Base-by-base conservation (phyloP, 495 filamentous ascomycete species). In the Hypoxylon intermedium region DNA sequence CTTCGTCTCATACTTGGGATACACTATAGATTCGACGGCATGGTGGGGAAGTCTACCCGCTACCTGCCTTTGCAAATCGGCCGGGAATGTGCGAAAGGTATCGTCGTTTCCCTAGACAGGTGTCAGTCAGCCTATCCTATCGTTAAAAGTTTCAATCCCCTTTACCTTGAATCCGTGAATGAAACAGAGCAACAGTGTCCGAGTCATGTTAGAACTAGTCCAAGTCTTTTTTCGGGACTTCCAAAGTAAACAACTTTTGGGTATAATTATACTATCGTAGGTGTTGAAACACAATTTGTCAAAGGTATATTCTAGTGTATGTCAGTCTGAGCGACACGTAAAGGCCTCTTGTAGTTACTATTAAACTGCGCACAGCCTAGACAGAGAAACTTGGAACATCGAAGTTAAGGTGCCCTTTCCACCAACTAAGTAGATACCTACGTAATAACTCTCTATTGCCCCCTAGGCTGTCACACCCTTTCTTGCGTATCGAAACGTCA, bases 151-250 rank as follows among this genome's bases (percentile, higher is more conserved):
- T 21, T 30, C 41, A 3, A 24, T 41, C 34, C 4, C 41, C 44
- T 72, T 52, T 67, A 91, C 91, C 84, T 97, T 96, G 79, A 97
- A 98, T 9, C 93, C 93, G 67, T 98, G 93, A 37, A 97, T 87
- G 75, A 96, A 97, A 69, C 89, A 91, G 9, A 97, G 80, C 0
- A 97, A 75, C 6, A 97, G 74, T 11, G 90, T 95, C 61, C 89
- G 93, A 71, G 86, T 85, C 87, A 88, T 92, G 26, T 64, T 78
- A 69, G 11, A 47, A 11, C 0, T 33, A 20, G 1, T 23, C 7
- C 20, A 16, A n/a, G 5, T 33, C 12, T 18, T 9, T 46, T n/a
- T n/a, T n/a, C n/a, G 12, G 12, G 20, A 37, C 5, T 2, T 2
- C 5, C 5, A 6, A 24, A 24, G 5, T 43, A 43, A 26, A n/a